These are phyloP conservation scores for Plasmodium billcollinsi DNA, from an alignment of 169 alveolate species.

Conservation along the genomic window DNA sequence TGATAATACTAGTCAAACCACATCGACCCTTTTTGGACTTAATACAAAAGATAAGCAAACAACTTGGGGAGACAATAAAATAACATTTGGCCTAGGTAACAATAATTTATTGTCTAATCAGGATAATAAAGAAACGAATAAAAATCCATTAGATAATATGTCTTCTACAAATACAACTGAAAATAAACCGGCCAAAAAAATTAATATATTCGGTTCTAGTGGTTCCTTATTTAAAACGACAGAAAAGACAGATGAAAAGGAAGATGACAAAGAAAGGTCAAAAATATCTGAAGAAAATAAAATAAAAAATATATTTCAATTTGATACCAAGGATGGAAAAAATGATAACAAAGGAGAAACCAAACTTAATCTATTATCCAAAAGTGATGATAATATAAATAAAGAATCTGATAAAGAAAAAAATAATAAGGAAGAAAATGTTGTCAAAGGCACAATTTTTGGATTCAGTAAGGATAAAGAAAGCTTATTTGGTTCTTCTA, in stretches of 20 bases:
- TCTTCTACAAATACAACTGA: background rate
- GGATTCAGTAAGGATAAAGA: too few relatives aligned
- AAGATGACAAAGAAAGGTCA: background rate
- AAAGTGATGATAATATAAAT: background rate
- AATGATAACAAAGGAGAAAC: constrained; percentile 1
- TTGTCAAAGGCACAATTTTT: background rate
- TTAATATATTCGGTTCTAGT: background rate
- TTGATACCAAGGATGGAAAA: background rate
- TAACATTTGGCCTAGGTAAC: constrained; percentile 1
- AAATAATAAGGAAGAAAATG: background rate
- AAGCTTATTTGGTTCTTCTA: too few relatives aligned
- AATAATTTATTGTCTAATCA: background rate
- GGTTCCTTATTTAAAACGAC: background rate
- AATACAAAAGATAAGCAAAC: background rate
- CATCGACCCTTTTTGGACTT: background rate
- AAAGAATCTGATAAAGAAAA: constrained; percentile 25
- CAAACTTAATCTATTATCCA: background rate
- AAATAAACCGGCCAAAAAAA: constrained; percentile 4
- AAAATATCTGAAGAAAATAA: background rate
- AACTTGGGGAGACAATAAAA: constrained; percentile 21
- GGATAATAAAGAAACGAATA: background rate
- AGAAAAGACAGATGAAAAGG: background rate
- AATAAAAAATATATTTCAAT: constrained; percentile 11
- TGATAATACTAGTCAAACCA: background rate
- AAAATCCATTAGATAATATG: background rate